Evolutionary conservation across 2,329 filamentous ascomycete genomes (phyloP), one percentile per base, ranked within the genome.

Genomic region (Aspergillus bombycis): DNA sequence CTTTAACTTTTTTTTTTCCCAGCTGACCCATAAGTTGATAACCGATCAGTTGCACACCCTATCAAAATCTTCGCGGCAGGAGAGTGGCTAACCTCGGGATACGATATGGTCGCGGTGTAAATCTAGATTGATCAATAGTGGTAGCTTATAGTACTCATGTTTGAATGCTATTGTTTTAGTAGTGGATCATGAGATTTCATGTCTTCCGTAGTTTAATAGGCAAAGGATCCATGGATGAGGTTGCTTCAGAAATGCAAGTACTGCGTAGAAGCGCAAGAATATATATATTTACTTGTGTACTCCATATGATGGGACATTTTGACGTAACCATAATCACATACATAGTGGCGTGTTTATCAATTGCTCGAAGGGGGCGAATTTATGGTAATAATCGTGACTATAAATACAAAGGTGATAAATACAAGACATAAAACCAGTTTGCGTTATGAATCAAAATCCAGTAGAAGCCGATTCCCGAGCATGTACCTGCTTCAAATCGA

Each of bases 31-130:
- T 34, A 52, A 32, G n/a, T 32, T 12, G 28, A 52, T 52, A 52
- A 52, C 16, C 28, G 48, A 52, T 52, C 48, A 52, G 28, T 52
- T 52, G 23, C 46, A 30, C 48, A 34, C 48, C 48, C 48, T 52
- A 34, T 32, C 48, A 52, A 32, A 52, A 34, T 11, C 28, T 52
- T 2, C 28, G 19, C 16, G 26, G 48, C 21, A 28, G 28, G 46
- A 30, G n/a, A 50, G 26, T 52, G 26, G 48, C 48, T 52, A 9
- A 32, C 28, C 28, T n/a, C 26, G 28, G n/a, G 28, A 32, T 52
- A 30, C 16, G 10, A 23, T 11, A 21, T n/a, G 28, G 28, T n/a
- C 28, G 14, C 26, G 34, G 34, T 12, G 34, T 11, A 36, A 34
- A 36, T 36, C 26, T 50, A 30, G 14, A 46, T 23, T 30, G 23